Conservation (phyloP, 345 rosid species). For the Theobroma cacao region DNA sequence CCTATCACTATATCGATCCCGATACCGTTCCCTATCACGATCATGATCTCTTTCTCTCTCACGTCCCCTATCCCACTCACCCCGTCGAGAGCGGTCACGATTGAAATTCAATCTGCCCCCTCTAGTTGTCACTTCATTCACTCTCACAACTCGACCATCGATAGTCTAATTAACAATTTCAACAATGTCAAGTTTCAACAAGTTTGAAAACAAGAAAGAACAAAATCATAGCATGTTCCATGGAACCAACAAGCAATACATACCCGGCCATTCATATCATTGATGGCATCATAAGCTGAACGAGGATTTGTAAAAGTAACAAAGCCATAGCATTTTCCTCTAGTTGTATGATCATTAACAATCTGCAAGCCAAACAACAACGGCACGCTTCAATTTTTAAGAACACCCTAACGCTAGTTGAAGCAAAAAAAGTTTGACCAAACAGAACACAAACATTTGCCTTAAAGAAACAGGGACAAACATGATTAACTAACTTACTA, state of each 20-base stretch:
- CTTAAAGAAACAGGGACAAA: neutral
- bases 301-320: conserved; percentile 78
- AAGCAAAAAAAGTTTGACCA: neutral
- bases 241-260: conserved; percentile 11
- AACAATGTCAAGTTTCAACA: conserved; percentile 18
- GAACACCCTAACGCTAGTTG: neutral
- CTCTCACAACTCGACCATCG: conserved; percentile 73
- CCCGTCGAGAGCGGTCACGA: conserved; percentile 37
- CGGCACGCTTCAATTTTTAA: neutral
- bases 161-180: conserved; percentile 51
- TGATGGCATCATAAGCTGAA: conserved; percentile 77
- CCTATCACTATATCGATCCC: conserved; percentile 48
- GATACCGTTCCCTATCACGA: conserved; percentile 37
- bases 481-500: neutral
- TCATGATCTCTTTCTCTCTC: conserved; percentile 53
- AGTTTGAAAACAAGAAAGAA: neutral
- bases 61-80: conserved; percentile 40
- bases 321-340: conserved; percentile 86
- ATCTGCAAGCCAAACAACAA: conserved; percentile 44
- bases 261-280: conserved; percentile 92
- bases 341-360: conserved; percentile 58
- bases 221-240: neutral
- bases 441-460: neutral
- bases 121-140: conserved; percentile 69
- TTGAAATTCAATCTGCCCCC: conserved; percentile 54